Evolutionary conservation across 2,329 filamentous ascomycete species (phyloP), one percentile per base, ranked within the genome.

Genomic region (Raffaelea arxii): DNA sequence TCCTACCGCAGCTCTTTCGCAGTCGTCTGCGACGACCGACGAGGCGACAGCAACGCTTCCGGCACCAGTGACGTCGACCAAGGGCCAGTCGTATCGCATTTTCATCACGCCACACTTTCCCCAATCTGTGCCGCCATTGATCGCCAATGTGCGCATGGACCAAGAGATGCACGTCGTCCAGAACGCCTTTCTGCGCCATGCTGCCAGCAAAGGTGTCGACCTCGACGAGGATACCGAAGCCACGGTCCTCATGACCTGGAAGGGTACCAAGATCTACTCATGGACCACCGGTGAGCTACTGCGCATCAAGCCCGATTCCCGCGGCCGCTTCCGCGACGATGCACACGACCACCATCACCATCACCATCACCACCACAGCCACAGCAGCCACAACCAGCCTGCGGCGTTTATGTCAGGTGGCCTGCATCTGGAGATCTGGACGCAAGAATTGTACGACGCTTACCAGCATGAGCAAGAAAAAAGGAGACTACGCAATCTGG

Each of bases 351-450:
- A 69, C 3, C 70, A 73, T 22, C 70, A 72, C 21, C 72, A 14
- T 12, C 22, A 11, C 4, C n/a, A n/a, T n/a, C 61, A 69, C 3
- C 70, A 73, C 22, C 70, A 72, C 21, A 72, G n/a, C 14, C 22
- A 11, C 4, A 11, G 14, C 24, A 16, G 18, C 32, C 14, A 18
- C 5, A 18, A 18, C 9, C 37, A 41, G 19, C 14, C 46, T 3
- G 16, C 46, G 21, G 72, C 74, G 2, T 73, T 75, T 41, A 54
- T 59, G 45, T 62, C 69, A 3, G 72, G 75, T 23, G 71, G 74
- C 22, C 74, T 94, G n/a, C 75, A 84, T 53, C 72, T 94, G 52
- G 82, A 90, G 61, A 85, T 84, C 6, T 87, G 86, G 75, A 91
- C 85, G 0, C 69, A 78, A 7, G 78, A 84, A 11, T 62, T 76